Evolutionary conservation across 257 asterid genomes (phyloP).

Genomic region (Fraxinus excelsior): DNA sequence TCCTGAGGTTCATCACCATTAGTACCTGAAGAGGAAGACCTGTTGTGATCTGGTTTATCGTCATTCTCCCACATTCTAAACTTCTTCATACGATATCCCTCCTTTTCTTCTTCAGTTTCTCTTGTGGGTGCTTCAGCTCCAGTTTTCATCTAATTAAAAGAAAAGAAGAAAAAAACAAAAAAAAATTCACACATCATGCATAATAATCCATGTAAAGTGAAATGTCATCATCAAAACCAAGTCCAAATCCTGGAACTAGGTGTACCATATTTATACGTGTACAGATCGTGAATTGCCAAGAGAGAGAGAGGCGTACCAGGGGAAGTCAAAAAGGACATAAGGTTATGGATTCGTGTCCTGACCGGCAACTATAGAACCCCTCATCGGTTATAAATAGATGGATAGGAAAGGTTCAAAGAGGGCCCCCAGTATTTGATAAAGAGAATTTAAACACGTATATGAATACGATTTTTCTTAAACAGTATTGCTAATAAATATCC

Average conservation of each 20-base stretch:
- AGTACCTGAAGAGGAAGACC: background rate
- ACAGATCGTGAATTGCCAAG: background rate
- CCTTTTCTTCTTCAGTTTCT: conserved; percentile 33
- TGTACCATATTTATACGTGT: background rate
- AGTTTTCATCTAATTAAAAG: conserved; percentile 12
- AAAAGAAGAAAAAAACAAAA: conserved; percentile 13
- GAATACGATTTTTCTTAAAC: background rate
- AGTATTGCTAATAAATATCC: too few species aligned
- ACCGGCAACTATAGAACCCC: too few species aligned
- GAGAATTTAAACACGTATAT: conserved; percentile 25
- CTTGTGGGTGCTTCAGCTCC: conserved; percentile 19
- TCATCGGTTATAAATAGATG: background rate
- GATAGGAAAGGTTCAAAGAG: conserved; percentile 31
- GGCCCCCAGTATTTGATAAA: conserved; percentile 42
- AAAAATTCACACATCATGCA: background rate
- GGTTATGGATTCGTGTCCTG: background rate
- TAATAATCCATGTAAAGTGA: background rate
- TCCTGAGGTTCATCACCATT: conserved; percentile 62
- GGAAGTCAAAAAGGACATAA: background rate
- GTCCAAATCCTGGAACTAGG: background rate
- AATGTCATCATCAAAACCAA: conserved; percentile 13
- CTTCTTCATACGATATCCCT: conserved; percentile 24
- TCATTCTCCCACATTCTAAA: conserved; percentile 27
- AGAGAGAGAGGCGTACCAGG: background rate
- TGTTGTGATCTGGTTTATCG: conserved; percentile 18